Conservation (phyloP, 2,329 filamentous ascomycete species). For the Ophiocordyceps sinensis region DNA sequence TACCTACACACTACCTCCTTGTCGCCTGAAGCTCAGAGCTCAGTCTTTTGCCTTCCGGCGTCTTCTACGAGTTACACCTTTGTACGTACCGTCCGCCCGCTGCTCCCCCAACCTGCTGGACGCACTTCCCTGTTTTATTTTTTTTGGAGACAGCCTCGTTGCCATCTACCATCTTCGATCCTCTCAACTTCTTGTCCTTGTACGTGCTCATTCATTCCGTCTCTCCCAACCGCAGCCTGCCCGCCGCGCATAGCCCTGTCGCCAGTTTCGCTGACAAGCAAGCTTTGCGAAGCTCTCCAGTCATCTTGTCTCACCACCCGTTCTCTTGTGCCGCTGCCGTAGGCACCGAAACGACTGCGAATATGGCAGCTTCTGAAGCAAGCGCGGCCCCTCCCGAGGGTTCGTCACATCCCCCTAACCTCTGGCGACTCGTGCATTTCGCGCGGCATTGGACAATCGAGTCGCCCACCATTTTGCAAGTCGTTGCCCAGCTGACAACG, state of each 20-base stretch:
- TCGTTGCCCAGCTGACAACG: not conserved
- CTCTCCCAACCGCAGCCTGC: not conserved
- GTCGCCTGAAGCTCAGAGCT: constrained; percentile 6
- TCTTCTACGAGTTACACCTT: constrained; percentile 17
- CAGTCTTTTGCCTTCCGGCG: constrained; percentile 28
- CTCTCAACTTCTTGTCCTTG: not conserved
- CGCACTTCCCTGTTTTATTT: not conserved
- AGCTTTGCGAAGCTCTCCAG: not conserved
- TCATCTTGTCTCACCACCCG: not conserved
- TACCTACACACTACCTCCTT: not conserved
- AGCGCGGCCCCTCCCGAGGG: constrained; percentile 21
- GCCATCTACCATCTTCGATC: not conserved
- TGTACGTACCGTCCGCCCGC: not conserved
- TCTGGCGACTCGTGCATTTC: too few relatives aligned
- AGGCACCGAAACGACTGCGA: not conserved
- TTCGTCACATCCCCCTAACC: constrained; percentile 10
- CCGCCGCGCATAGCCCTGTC: not conserved
- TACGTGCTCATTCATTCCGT: not conserved
- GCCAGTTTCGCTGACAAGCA: not conserved
- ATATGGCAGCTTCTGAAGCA: constrained; percentile 1
- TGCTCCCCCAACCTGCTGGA: not conserved
- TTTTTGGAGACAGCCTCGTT: not conserved
- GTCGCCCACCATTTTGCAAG: too few relatives aligned
- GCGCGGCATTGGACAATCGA: too few relatives aligned
- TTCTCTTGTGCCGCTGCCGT: not conserved